Base-by-base conservation (phyloP, 257 asterid genomes). In the Anisodus tanguticus region DNA sequence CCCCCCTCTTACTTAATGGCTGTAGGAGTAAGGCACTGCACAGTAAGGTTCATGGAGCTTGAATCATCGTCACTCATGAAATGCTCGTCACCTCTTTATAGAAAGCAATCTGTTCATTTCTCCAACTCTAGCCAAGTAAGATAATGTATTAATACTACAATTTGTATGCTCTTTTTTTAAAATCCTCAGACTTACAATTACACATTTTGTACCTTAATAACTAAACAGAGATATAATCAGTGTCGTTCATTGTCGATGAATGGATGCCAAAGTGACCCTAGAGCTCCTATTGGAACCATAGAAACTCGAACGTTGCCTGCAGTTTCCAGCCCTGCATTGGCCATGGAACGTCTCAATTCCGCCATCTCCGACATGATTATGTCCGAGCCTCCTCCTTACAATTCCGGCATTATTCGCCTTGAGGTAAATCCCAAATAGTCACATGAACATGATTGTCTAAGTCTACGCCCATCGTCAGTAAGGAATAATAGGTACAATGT, bases 351-450 rank as follows among this genome's bases (percentile, higher is more conserved):
- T 77, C 96, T 95, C 82, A 90, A 85, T 82, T 89, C 95, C 47
- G 93, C 94, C 89, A 63, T 95, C 58, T 92, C 85, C 58, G 88
- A 92, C 17, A 86, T 95, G 88, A 8, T 82, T 47, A 89, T 88
- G 62, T 78, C 88, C 47, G 63, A 63, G 39, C 88, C 91, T 41
- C 89, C 93, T 0, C 84, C 90, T 2, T 82, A 79, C 1, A 87
- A 86, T 3, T 95, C 98, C 5, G 99, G 99, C 79, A 87, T 95
- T 51, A 94, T 95, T 66, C 94, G 98, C 59, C 89, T 95, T 22
- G 92, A 95, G 99, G 99, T 92, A 88, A 26, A 35, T 43, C 13
- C 19, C 4, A 58, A 35, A 47, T 45, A 12, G 19, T 35, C 47
- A 6, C 47, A 67, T 67, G 13, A 58, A 58, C 22, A 58, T 41